These are phyloP conservation scores for Parafenestella ontariensis DNA, from an alignment of 2,329 filamentous ascomycete species.

Conservation along the genomic window DNA sequence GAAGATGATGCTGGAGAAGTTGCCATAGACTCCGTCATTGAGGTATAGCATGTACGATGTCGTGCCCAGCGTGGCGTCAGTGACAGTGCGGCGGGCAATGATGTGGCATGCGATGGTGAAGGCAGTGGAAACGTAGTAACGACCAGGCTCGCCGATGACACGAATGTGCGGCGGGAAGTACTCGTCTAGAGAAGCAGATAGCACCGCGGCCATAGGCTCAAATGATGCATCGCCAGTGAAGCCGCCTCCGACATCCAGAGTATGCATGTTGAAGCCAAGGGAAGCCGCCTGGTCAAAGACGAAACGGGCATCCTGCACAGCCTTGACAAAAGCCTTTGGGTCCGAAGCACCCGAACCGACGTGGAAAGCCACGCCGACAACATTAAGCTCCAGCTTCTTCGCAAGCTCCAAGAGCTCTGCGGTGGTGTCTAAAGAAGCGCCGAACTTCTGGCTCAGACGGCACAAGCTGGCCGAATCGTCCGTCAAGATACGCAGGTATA, in stretches of 20 bases:
- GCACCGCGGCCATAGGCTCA: slow-evolving; percentile 83
- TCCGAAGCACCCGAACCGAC: slow-evolving; percentile 96
- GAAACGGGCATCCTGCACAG: slow-evolving; percentile 83
- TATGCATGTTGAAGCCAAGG: slow-evolving; percentile 81
- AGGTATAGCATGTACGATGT: slow-evolving; percentile 95
- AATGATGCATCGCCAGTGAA: slow-evolving; percentile 93
- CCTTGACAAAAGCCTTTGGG: slow-evolving; percentile 87
- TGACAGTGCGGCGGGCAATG: slow-evolving; percentile 90
- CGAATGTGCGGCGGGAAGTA: slow-evolving; percentile 85
- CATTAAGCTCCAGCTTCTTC: slow-evolving; percentile 81
- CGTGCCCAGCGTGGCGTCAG: slow-evolving; percentile 69
- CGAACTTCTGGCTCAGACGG: slow-evolving; percentile 96
- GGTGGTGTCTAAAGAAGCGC: slow-evolving; percentile 84
- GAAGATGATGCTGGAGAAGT: slow-evolving; percentile 99
- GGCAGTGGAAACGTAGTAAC: slow-evolving; percentile 91
- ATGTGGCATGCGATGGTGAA: slow-evolving; percentile 96
- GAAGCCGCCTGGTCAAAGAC: slow-evolving; percentile 86
- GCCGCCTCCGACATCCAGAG: slow-evolving; percentile 91
- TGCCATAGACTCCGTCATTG: slow-evolving; percentile 97
- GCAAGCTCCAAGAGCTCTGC: slow-evolving; percentile 79
- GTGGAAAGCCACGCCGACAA: slow-evolving; percentile 97
- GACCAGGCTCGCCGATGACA: slow-evolving; percentile 94
- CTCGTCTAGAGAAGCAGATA: slow-evolving; percentile 80
- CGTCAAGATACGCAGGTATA: slow-evolving; percentile 93
- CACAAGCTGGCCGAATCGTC: slow-evolving; percentile 95